These are phyloP conservation scores for Spatholobus suberectus DNA, from an alignment of 306 rosid species.

Conservation along the genomic window DNA sequence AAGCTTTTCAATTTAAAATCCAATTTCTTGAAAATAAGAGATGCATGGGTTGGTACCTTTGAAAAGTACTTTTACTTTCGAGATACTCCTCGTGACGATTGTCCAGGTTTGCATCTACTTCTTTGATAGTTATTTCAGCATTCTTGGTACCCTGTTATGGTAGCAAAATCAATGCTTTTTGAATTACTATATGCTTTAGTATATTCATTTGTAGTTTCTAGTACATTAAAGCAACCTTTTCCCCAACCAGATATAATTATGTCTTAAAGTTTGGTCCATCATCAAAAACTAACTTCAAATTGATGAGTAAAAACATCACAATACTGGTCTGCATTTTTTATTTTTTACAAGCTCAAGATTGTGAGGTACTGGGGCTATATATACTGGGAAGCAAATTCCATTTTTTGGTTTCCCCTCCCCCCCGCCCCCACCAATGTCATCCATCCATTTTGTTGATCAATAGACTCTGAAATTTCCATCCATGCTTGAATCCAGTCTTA, in stretches of 20 bases:
- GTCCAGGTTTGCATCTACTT: conserved; percentile 77
- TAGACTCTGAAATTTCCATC: conserved; percentile 3
- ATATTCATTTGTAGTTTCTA: neutral
- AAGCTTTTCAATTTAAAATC: conserved; percentile 92
- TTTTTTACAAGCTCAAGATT: neutral
- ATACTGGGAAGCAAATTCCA: neutral
- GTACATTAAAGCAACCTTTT: neutral
- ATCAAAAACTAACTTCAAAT: neutral
- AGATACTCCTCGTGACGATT: conserved; percentile 78
- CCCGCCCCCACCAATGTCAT: neutral
- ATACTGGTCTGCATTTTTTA: conserved; percentile 12
- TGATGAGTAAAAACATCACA: neutral
- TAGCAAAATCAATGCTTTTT: neutral
- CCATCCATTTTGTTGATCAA: neutral
- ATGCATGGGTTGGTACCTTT: conserved; percentile 97
- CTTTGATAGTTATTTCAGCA: neutral
- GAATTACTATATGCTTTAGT: neutral
- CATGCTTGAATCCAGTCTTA: conserved; percentile 26
- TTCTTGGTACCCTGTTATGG: neutral
- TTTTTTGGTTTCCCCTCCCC: neutral
- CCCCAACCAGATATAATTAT: neutral
- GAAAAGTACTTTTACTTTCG: conserved; percentile 79
- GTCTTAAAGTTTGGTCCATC: neutral
- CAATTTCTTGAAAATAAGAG: conserved; percentile 94
- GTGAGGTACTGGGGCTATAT: neutral